Evolutionary conservation across 106 monocot species (phyloP), one percentile per base, ranked within the genome.

Genomic region (Platanthera zijinensis): DNA sequence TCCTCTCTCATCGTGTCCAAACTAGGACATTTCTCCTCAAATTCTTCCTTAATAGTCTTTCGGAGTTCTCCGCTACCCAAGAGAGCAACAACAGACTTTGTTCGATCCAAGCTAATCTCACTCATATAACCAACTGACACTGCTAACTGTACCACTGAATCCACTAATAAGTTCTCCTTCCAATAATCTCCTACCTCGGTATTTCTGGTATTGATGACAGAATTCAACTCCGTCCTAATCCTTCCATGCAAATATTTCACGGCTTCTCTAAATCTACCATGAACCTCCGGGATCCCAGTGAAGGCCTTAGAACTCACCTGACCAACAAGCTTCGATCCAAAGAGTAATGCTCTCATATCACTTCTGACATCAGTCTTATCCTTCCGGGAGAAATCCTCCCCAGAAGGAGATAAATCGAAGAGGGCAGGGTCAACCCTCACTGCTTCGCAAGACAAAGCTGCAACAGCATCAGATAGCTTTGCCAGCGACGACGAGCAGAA

Each of bases 401-500:
- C 91, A 2, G 97, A 94, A 2, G 78, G 75, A 0, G 85, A 69
- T 68, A 79, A 86, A 69, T 94, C 94, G 25, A 94, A 94, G 11
- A 81, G 73, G 11, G 78, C 75, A 10, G 69, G 50, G 30, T 90
- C 89, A 69, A 80, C 88, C 53, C 81, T 83, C 14, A 84, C 82
- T 1, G 88, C 97, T 81, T 99, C 97, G 64, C 90, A 94, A 1
- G 97, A 92, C 50, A 99, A 66, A 1, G 94, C 94, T 1, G 92
- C 94, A 53, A 90, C 94, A 9, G 88, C 89, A 68, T 99, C 97
- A 12, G 82, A 73, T 6, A 94, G 59, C 63, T 74, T 84, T 12
- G 77, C 57, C 50, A 99, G 62, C 4, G 82, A 79, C 1, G 91
- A 85, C 0, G 89, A 71, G 69, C 84, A 77, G 72, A 82, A 89